Percentiles rank a stretch among this genome's conserved stretches.
Evolutionary conservation across 768 basidiomycete species (phyloP).

Genomic region (Pleurotus ostreatus): DNA sequence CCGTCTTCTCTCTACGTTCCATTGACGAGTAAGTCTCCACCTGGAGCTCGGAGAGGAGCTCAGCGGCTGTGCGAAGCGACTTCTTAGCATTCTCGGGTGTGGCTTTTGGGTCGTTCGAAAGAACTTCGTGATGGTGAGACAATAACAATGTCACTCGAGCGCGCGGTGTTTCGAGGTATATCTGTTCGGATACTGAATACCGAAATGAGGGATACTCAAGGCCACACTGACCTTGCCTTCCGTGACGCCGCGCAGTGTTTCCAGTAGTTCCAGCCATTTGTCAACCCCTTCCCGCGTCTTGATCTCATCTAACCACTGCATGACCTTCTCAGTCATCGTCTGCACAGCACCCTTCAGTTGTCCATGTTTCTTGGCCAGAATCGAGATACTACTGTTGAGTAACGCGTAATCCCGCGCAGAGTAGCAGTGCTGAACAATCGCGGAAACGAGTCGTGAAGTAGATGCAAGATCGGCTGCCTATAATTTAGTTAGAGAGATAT

Average conservation of each 20-base stretch:
- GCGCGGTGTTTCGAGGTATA: slow-evolving; percentile 94
- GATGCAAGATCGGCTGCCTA: slow-evolving; percentile 92
- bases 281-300: slow-evolving; percentile 62
- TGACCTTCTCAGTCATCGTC: slow-evolving; percentile 84
- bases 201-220: no score
- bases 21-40: slow-evolving; percentile 99
- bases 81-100: slow-evolving; percentile 53
- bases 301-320: slow-evolving; percentile 78
- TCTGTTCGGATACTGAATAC: slow-evolving; percentile 38
- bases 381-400: slow-evolving; percentile 63
- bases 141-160: slow-evolving; percentile 90
- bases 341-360: slow-evolving; percentile 90
- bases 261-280: slow-evolving; percentile 83
- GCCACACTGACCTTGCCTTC: slow-evolving; percentile 82
- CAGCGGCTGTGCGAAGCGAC: slow-evolving; percentile 81
- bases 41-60: slow-evolving; percentile 90
- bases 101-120: slow-evolving; percentile 42
- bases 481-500: slow-evolving; percentile 1
- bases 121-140: slow-evolving; percentile 78
- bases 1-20: slow-evolving; percentile 96
- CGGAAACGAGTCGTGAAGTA: slow-evolving; percentile 82
- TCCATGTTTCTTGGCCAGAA: slow-evolving; percentile 93
- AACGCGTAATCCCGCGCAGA: slow-evolving; percentile 64
- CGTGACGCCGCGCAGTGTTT: slow-evolving; percentile 86
- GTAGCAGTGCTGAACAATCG: slow-evolving; percentile 69